These are phyloP conservation scores for Oryza rufipogon DNA, from an alignment of 176 grass and related monocot genomes.

Conservation along the genomic window DNA sequence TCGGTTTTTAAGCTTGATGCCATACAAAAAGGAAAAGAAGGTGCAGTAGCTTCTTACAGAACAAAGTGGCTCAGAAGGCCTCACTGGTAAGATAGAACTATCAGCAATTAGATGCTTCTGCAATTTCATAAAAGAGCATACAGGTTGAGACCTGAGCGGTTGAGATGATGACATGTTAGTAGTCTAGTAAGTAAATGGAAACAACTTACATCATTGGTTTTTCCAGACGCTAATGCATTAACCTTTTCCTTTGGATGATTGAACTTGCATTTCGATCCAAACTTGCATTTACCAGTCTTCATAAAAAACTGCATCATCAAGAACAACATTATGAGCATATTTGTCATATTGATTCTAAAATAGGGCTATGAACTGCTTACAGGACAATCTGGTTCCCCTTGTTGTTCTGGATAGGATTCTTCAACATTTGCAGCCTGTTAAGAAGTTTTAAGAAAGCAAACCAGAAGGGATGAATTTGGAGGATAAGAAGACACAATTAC, in stretches of 20 bases:
- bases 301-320: conserved; percentile 64
- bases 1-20: conserved; percentile 19
- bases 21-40: background rate
- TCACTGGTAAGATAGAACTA: conserved; percentile 54
- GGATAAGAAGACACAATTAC: conserved; percentile 25
- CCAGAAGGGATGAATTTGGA: conserved; percentile 26
- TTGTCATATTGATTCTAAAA: conserved; percentile 23
- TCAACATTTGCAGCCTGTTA: conserved; percentile 57
- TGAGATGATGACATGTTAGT: background rate
- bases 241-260: conserved; percentile 75
- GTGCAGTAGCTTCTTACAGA: conserved; percentile 46
- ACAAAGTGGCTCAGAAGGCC: conserved; percentile 68
- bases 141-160: conserved; percentile 29
- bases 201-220: conserved; percentile 45
- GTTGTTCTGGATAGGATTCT: conserved; percentile 76
- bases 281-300: conserved; percentile 68
- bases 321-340: conserved; percentile 42
- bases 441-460: conserved; percentile 44
- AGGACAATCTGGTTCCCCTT: conserved; percentile 76
- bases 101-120: conserved; percentile 51
- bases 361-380: conserved; percentile 60
- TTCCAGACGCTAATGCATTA: conserved; percentile 38
- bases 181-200: conserved; percentile 3
- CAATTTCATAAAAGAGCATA: conserved; percentile 36
- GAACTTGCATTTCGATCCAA: conserved; percentile 87